Base-by-base conservation (phyloP, 176 grass and related monocot genomes). In the Ensete ventricosum region DNA sequence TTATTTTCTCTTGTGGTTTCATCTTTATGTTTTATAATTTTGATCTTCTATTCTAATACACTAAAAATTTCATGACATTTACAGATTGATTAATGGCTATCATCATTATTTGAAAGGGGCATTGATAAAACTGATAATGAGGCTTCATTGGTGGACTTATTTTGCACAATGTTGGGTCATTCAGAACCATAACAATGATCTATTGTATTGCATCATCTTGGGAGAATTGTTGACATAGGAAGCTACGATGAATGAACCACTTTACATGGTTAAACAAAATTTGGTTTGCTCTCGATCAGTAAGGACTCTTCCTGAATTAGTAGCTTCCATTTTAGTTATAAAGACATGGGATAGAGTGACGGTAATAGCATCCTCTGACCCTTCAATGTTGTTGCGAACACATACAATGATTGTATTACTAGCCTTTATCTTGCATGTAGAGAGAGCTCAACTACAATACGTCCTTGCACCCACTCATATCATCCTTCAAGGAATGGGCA, bases 51-150 rank as follows among this genome's bases (percentile, higher is more conserved):
- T 67, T 77, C 68, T 73, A 86, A 96, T 83, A 84, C 92, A 73
- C 84, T 86, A 52, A 96, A 74, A 77, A 85, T 91, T 85, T 87
- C 86, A 23, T 79, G 83, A 86, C 83, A 89, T 73, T 79, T 91
- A 55, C 84, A 91, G 64, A 87, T 86, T 81, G 92, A 89, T 72
- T 89, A 89, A 82, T 91, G 92, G 86, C 43, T 96, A 73, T 85
- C 82, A n/a, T 71, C 76, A 64, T 84, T 96, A 79, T 27, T 87
- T 83, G 78, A 54, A 12, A 66, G 48, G 64, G 72, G 74, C 57
- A 74, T 86, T 67, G 75, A 80, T 80, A 62, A 67, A 29, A 29
- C 1, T 29, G 2, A 0, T 29, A 29, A 74, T 52, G 86, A 86
- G 60, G 63, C 50, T 21, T 71, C 77, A 72, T 89, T 91, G 74